Percentiles rank a stretch among this genome's conserved stretches.
These are phyloP conservation scores for Thraustochytrium striatum DNA, from an alignment of 352 stramenopile species.

Conservation along the genomic window DNA sequence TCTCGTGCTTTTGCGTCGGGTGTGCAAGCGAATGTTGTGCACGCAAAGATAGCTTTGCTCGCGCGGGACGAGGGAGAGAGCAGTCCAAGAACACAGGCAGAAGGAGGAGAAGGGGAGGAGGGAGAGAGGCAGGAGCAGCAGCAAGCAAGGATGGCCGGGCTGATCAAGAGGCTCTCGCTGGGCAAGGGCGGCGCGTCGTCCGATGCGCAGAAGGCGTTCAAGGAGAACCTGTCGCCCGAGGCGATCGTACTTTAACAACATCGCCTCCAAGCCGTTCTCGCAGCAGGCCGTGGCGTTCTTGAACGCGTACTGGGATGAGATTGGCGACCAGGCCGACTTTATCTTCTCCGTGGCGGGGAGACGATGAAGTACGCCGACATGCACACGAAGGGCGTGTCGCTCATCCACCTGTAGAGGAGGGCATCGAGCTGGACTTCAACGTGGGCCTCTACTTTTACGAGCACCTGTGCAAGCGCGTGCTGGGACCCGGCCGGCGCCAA, in stretches of 20 bases:
- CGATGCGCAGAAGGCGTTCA: constrained; percentile 37
- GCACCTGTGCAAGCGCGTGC: constrained; percentile 35
- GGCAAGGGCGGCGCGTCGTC: not conserved
- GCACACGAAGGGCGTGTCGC: constrained; percentile 32
- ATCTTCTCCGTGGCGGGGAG: constrained; percentile 39
- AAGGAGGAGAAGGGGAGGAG: no score
- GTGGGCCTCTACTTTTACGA: constrained; percentile 49
- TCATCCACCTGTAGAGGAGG: constrained; percentile 48
- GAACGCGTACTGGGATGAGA: constrained; percentile 49
- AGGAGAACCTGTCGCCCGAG: not conserved
- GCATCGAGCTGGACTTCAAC: constrained; percentile 42
- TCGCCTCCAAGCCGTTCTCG: constrained; percentile 6
- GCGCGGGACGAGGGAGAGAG: no score
- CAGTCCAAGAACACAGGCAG: no score
- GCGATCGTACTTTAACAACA: constrained; percentile 45
- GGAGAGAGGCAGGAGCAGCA: no score
- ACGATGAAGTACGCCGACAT: constrained; percentile 44
- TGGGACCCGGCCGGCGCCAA: constrained; percentile 8
- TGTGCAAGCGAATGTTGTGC: no score
- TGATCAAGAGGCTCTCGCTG: not conserved
- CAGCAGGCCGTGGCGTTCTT: constrained; percentile 44
- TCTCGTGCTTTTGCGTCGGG: no score
- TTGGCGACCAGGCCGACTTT: constrained; percentile 43
- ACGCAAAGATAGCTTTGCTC: no score
- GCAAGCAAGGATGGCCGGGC: not conserved